A percentile compares a stretch with the other conserved stretches of the same genome.
These are phyloP conservation scores for Stagonosporopsis vannaccii DNA, from an alignment of 2,329 filamentous ascomycete species.

Conservation along the genomic window DNA sequence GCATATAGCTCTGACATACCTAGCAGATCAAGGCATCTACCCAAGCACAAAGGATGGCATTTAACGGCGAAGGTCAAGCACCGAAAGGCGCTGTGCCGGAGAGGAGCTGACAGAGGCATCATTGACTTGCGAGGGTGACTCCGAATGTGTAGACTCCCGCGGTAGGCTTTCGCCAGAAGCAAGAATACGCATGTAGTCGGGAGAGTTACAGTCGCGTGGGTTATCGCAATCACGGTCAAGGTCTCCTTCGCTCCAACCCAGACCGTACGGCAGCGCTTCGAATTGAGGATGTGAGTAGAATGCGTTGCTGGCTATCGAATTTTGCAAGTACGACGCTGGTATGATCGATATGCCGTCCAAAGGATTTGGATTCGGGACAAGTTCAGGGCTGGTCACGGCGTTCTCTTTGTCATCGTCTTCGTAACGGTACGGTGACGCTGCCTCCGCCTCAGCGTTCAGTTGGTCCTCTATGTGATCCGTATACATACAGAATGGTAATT, in stretches of 20 bases:
- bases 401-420: constrained; percentile 37
- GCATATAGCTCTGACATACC: too few species aligned
- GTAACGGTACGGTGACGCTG: constrained; percentile 26
- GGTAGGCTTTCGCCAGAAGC: constrained; percentile 16
- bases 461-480: constrained; percentile 30
- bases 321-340: constrained; percentile 23
- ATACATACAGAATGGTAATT: constrained; percentile 26
- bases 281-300: constrained; percentile 14
- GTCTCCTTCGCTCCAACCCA: constrained; percentile 20
- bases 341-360: constrained; percentile 22
- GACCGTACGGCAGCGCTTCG: constrained; percentile 20
- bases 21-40: not conserved
- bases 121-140: not conserved
- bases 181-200: constrained; percentile 17
- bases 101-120: not conserved
- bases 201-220: not conserved
- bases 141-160: not conserved
- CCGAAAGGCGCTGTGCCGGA: not conserved
- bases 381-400: constrained; percentile 6
- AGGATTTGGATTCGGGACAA: constrained; percentile 3
- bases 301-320: constrained; percentile 12
- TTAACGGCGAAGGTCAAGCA: constrained; percentile 4
- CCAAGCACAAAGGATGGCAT: not conserved
- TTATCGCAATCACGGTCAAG: not conserved
- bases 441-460: constrained; percentile 23